These are phyloP conservation scores for Rhizopogon sp. DNA, from an alignment of 768 basidiomycete species.

Conservation along the genomic window DNA sequence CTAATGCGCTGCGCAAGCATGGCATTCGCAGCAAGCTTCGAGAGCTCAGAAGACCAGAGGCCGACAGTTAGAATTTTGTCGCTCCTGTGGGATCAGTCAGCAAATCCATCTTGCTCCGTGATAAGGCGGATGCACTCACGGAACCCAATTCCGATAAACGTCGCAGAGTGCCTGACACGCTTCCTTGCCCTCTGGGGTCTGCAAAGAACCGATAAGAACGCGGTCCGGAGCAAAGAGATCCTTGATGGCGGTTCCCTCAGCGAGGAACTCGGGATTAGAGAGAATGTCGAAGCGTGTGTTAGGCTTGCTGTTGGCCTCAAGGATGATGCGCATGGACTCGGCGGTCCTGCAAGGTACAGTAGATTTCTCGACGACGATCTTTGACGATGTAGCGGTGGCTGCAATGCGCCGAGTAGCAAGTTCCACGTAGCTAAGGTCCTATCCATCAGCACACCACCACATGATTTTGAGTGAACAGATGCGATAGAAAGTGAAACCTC, in stretches of 20 bases:
- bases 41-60: constrained; percentile 97
- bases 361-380: constrained; percentile 99
- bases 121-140: constrained; percentile 46
- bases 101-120: constrained; percentile 3
- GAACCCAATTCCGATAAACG: constrained; percentile 97
- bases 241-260: constrained; percentile 92
- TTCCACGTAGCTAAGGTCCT: constrained; percentile 79
- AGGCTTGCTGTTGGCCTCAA: constrained; percentile 95
- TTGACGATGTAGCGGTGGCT: constrained; percentile 80
- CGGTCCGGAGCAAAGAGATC: constrained; percentile 92
- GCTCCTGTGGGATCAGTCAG: constrained; percentile 32
- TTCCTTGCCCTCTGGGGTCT: constrained; percentile 77
- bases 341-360: constrained; percentile 99
- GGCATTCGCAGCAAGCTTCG: constrained; percentile 98
- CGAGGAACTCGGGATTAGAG: constrained; percentile 98
- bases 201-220: constrained; percentile 94
- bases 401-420: constrained; percentile 96
- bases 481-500: constrained; percentile 25
- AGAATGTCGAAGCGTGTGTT: constrained; percentile 94
- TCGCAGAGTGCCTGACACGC: constrained; percentile 73
- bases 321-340: constrained; percentile 98
- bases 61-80: constrained; percentile 90
- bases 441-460: neutral
- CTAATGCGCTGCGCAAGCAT: constrained; percentile 99
- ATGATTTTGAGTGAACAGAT: constrained; percentile 2